These are phyloP conservation scores for Arthrocladium fulminans DNA, from an alignment of 2,329 filamentous ascomycete genomes.

Conservation along the genomic window DNA sequence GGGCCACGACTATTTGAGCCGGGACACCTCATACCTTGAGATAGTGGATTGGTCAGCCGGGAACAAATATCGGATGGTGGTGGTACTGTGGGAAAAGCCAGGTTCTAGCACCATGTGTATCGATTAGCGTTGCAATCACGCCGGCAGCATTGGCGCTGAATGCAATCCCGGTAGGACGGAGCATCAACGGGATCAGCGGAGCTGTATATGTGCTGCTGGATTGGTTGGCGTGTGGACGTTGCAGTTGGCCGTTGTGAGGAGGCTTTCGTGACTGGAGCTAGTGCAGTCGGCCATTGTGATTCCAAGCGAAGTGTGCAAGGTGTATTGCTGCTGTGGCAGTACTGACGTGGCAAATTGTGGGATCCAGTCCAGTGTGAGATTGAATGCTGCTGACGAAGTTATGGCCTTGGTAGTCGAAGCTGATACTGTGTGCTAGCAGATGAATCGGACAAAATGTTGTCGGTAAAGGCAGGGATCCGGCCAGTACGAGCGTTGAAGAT, in stretches of 20 bases:
- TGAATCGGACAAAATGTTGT: constrained; percentile 8
- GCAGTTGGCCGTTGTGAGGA: constrained; percentile 40
- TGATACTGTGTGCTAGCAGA: constrained; percentile 27
- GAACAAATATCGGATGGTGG: constrained; percentile 38
- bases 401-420: constrained; percentile 34
- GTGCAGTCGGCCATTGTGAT: constrained; percentile 35
- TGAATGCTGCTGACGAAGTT: constrained; percentile 43
- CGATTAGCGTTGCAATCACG: constrained; percentile 43
- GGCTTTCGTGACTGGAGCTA: constrained; percentile 38
- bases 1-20: constrained; percentile 31
- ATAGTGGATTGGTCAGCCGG: constrained; percentile 34
- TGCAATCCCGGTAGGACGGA: constrained; percentile 38
- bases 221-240: constrained; percentile 35
- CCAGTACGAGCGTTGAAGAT: not conserved
- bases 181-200: constrained; percentile 27
- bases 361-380: constrained; percentile 39
- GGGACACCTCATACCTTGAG: not conserved
- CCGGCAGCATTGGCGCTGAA: constrained; percentile 45
- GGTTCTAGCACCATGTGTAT: constrained; percentile 38
- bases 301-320: constrained; percentile 38
- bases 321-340: constrained; percentile 42
- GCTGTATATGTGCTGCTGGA: constrained; percentile 30
- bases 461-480: not conserved
- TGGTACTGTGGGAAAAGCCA: constrained; percentile 41
- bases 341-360: constrained; percentile 42